phyloP scores from a whole-genome alignment of 148 eudicot species.

The Camellia granthamiana region DNA sequence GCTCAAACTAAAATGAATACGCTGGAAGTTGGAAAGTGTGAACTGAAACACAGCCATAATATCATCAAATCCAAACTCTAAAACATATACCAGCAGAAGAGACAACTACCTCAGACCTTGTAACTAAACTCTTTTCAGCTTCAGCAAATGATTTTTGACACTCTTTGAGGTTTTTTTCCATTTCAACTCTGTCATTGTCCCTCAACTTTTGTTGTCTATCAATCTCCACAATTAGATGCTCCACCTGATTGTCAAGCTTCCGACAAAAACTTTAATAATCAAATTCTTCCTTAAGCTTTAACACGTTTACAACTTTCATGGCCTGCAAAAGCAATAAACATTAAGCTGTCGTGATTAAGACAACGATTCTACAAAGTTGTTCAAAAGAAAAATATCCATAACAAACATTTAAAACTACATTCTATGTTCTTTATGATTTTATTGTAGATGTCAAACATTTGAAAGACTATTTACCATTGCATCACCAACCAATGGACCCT shows the following conservation, averaged over 20 bases:
- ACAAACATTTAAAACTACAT: neutral
- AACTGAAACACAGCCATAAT: neutral
- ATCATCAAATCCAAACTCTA: neutral
- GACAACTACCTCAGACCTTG: slow-evolving; percentile 81
- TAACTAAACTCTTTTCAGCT: slow-evolving; percentile 60
- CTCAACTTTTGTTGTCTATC: slow-evolving; percentile 84
- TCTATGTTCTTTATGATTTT: neutral
- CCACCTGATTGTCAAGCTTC: slow-evolving; percentile 88
- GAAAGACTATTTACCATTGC: no score
- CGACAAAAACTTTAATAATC: slow-evolving; percentile 86
- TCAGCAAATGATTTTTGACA: slow-evolving; percentile 57
- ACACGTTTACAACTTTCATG: slow-evolving; percentile 85
- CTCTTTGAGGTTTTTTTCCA: slow-evolving; percentile 64
- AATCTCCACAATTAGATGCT: slow-evolving; percentile 72
- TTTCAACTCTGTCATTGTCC: slow-evolving; percentile 55
- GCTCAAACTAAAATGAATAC: neutral
- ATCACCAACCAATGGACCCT: neutral
- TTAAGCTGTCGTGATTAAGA: neutral
- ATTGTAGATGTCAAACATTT: neutral
- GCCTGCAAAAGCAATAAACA: slow-evolving; percentile 54
- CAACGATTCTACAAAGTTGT: slow-evolving; percentile 5
- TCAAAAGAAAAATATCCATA: neutral
- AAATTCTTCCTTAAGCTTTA: slow-evolving; percentile 96
- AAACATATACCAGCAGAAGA: slow-evolving; percentile 22
- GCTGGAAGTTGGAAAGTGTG: neutral